Conservation (phyloP, 345 rosid genomes). For the Pugionium cornutum region DNA sequence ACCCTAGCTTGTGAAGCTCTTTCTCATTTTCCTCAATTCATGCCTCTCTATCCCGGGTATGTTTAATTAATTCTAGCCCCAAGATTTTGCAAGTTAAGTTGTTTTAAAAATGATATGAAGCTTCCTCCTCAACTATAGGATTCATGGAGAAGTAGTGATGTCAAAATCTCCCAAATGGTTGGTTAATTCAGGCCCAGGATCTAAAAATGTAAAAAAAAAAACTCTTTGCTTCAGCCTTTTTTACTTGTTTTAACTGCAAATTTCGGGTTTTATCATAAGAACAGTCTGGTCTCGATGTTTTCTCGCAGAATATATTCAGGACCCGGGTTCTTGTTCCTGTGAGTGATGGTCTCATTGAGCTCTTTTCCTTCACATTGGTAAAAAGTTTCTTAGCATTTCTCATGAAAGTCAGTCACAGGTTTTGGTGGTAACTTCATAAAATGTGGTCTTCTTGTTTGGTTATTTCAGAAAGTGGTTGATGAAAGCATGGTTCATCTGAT, state of each 20-base stretch:
- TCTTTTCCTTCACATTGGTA: conserved; percentile 62
- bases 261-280: conserved; percentile 11
- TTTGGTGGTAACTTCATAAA: conserved; percentile 11
- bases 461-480: conserved; percentile 63
- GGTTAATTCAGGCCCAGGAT: conserved; percentile 39
- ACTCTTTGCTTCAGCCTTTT: conserved; percentile 5
- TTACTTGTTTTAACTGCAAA: not conserved
- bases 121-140: conserved; percentile 42
- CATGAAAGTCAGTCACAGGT: not conserved
- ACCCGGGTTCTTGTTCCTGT: conserved; percentile 76
- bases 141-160: conserved; percentile 79
- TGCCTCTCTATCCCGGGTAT: conserved; percentile 84
- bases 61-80: not conserved
- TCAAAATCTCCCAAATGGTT: conserved; percentile 67
- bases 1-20: conserved; percentile 72
- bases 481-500: conserved; percentile 54
- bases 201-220: conserved; percentile 42
- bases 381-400: conserved; percentile 9
- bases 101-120: not conserved
- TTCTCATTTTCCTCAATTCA: conserved; percentile 52
- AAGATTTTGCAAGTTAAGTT: not conserved
- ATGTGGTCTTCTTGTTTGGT: not conserved
- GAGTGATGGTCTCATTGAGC: conserved; percentile 75
- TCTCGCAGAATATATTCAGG: conserved; percentile 51
- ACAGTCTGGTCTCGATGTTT: conserved; percentile 2